Base-by-base conservation (phyloP, 176 grass and related monocot genomes). In the Oryza nivara region DNA sequence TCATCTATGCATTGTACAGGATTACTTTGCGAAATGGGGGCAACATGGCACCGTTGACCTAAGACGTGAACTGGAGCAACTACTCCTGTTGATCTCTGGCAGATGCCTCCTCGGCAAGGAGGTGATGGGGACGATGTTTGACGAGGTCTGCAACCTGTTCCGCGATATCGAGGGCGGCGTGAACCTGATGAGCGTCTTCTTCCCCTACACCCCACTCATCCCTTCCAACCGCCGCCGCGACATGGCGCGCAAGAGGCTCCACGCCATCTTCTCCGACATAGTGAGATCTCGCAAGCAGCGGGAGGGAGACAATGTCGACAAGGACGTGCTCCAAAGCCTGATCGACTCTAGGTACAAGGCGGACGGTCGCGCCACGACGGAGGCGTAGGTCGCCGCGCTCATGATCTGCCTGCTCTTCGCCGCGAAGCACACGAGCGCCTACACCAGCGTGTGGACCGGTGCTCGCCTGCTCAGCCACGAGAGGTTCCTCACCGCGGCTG, bases 51-150 rank as follows among this genome's bases (percentile, higher is more conserved):
- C 36, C 4, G 80, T 89, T 15, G 84, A 94, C 41, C 48, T 91
- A 10, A 85, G 79, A 12, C 68, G 82, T n/a, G 89, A 91, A 41
- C 61, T 94, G 0, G 80, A 92, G 38, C 86, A 85, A 35, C 34
- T 94, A 11, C 75, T 92, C 56, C 88, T 81, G 47, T 20, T 89
- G 23, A 89, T 79, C 10, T 73, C 84, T 58, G 84, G 83, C 17
- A 77, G 85, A 36, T 95, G 93, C 75, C 74, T 95, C 11, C 38
- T 95, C 0, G 93, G 93, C 15, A 90, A 73, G 3, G 90, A 95
- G 40, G 75, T 92, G 2, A 78, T 88, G 28, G 90, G 71, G 67
- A 88, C 76, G 9, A 78, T 90, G 60, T 76, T 86, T 3, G 78
- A 78, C 20, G 88, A 94, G 32, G 61, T 94, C 36, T 79, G 67